Base-by-base conservation (phyloP, 2,329 filamentous ascomycete genomes). In the Colletotrichum lindemuthianum region DNA sequence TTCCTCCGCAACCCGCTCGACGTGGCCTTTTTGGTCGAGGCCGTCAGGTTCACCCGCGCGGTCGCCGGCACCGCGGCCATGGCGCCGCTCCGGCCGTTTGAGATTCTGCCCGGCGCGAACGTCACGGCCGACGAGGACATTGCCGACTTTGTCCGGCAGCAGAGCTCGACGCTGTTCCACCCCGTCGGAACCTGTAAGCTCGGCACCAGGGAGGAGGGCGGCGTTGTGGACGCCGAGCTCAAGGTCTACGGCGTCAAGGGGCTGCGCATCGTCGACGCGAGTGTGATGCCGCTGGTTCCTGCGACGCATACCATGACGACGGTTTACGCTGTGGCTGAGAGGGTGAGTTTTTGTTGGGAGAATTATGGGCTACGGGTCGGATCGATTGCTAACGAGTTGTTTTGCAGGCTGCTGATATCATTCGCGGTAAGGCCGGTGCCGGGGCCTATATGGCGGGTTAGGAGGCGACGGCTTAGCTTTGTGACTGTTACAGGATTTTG, bases 1-100 rank as follows among this genome's bases (percentile, higher is more conserved):
- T 75, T 74, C 8, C 73, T 72, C 8, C 74, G 74, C 10, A 76
- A 81, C 59, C 79, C 78, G 1, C 69, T 75, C 15, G 78, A 81
- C 57, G 56, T 77, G 11, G 72, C 72, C 13, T 64, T 79, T 6
- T 11, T 67, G 39, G 58, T 56, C 4, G 72, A 75, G 48, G 70
- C 72, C 16, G 73, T 76, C 2, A 72, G 73, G 55, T 72, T 80
- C 59, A 77, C 76, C 63, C 72, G 72, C 44, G 70, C 76, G 5
- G 65, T 79, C 60, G 71, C 44, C 4, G 49, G 33, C 15, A 66
- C 65, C 15, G 9, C 44, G 1, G 53, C 65, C n/a, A 44, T 67
- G 15, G 44, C 49, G 43, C 8, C 40, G 7, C 44, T 65, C 8
- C 40, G 41, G n/a, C 57, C 65, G 7, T 32, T 66, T 16, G 65